phyloP scores from a whole-genome alignment of 108 stramenopile species.

The Cyclotella choctawhatcheeana region DNA sequence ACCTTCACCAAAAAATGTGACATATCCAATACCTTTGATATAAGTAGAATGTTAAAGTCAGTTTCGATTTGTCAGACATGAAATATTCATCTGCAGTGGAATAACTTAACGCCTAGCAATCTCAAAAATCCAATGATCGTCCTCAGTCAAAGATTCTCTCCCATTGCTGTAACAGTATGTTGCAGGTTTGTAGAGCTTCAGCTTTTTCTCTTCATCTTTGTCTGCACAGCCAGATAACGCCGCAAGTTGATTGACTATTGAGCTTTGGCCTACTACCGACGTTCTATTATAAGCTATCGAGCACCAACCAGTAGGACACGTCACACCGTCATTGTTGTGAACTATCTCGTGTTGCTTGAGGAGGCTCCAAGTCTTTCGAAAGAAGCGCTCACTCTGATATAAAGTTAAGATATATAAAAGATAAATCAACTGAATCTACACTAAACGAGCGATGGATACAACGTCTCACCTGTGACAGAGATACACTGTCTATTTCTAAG shows the following conservation, averaged over 20 bases:
- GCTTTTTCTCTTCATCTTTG: conserved; percentile 5
- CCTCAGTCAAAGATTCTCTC: neutral
- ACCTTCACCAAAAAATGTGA: conserved; percentile 70
- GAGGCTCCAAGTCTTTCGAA: conserved; percentile 49
- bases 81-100: no score
- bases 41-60: no score
- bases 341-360: conserved; percentile 30
- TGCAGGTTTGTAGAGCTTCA: conserved; percentile 7
- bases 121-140: conserved; percentile 25
- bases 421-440: no score
- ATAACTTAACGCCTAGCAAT: conserved; percentile 1
- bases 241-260: conserved; percentile 58
- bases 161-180: neutral
- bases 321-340: no score
- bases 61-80: no score
- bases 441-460: no score
- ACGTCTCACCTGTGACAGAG: conserved; percentile 37
- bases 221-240: conserved; percentile 50
- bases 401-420: no score
- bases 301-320: conserved; percentile 41
- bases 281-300: conserved; percentile 43
- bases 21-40: conserved; percentile 40
- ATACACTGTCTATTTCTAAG: conserved; percentile 63
- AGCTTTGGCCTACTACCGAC: conserved; percentile 53
- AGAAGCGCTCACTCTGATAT: conserved; percentile 60